These are phyloP conservation scores for Gossypium rotundifolium DNA, from an alignment of 345 rosid species.

Conservation along the genomic window DNA sequence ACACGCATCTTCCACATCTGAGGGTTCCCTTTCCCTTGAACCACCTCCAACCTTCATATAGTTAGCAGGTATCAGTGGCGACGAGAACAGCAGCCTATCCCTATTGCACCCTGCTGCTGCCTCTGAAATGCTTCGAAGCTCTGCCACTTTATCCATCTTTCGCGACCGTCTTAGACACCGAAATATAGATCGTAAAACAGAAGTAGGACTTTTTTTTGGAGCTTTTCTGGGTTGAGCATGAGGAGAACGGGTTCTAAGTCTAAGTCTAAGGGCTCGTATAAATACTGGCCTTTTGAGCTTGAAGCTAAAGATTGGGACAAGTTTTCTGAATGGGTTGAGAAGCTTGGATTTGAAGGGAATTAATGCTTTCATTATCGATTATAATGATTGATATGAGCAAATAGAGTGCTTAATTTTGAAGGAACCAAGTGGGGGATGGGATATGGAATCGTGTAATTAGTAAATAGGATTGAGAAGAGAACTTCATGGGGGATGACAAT, in stretches of 20 bases:
- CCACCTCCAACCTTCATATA: conserved; percentile 18
- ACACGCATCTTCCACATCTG: conserved; percentile 64
- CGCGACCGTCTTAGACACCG: conserved; percentile 16
- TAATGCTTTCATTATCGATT: conserved; percentile 49
- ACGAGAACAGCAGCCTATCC: conserved; percentile 30
- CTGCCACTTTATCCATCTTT: conserved; percentile 31
- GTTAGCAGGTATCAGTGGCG: conserved; percentile 48
- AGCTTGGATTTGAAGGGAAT: conserved; percentile 56
- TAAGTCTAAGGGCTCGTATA: conserved; percentile 30
- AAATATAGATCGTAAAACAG: conserved; percentile 22
- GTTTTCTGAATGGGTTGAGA: conserved; percentile 43
- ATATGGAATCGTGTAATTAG: conserved; percentile 6
- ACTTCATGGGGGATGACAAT: not conserved
- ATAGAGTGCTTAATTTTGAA: conserved; percentile 16
- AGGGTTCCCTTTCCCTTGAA: conserved; percentile 15
- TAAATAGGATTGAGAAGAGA: not conserved
- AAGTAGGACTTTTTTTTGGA: conserved; percentile 4
- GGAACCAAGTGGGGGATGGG: conserved; percentile 15
- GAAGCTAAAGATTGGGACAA: conserved; percentile 36
- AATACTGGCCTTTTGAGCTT: conserved; percentile 44
- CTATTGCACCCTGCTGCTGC: not conserved
- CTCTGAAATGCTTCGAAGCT: conserved; percentile 27
- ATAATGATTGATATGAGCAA: conserved; percentile 13
- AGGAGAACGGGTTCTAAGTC: conserved; percentile 18
- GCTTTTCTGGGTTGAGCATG: conserved; percentile 19